Percentiles rank a stretch among this genome's conserved stretches.
phyloP scores from a whole-genome alignment of 495 filamentous ascomycete species.

The Aspergillus campestris region DNA sequence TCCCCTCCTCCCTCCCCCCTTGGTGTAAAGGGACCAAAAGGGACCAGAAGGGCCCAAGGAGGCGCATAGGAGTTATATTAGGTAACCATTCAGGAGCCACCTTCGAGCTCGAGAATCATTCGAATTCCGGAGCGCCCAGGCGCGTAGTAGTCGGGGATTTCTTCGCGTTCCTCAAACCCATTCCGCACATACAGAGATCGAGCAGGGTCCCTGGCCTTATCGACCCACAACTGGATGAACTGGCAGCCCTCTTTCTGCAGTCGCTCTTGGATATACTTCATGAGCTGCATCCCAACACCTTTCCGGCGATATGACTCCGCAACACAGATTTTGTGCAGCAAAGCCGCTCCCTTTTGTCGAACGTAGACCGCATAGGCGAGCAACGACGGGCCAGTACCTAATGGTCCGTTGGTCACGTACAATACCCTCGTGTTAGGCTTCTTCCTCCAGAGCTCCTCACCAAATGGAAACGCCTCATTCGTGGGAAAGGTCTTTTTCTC shows the following conservation, averaged over 20 bases:
- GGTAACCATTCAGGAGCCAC: conserved; percentile 17
- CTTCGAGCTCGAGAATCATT: conserved; percentile 42
- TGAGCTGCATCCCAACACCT: conserved; percentile 44
- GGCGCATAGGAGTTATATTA: conserved; percentile 10
- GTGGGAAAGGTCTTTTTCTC: conserved; percentile 53
- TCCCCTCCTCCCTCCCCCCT: neutral
- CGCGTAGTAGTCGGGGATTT: conserved; percentile 49
- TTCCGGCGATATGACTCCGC: conserved; percentile 39
- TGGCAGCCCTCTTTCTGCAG: conserved; percentile 46
- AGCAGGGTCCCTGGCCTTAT: conserved; percentile 43
- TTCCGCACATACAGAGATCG: conserved; percentile 39
- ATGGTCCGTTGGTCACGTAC: conserved; percentile 28
- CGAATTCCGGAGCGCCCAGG: conserved; percentile 46
- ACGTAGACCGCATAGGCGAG: conserved; percentile 49
- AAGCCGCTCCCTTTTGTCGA: conserved; percentile 40
- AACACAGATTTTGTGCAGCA: conserved; percentile 55
- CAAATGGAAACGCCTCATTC: conserved; percentile 48
- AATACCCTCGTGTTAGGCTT: conserved; percentile 49
- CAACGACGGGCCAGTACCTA: conserved; percentile 14
- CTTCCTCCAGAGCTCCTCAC: conserved; percentile 40
- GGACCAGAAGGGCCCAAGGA: conserved; percentile 6
- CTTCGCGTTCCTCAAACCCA: conserved; percentile 46
- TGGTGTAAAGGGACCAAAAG: conserved; percentile 8
- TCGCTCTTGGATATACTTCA: conserved; percentile 38
- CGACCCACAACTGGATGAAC: conserved; percentile 53